phyloP scores from a whole-genome alignment of 768 basidiomycete species.

The Pleurotus giganteus region DNA sequence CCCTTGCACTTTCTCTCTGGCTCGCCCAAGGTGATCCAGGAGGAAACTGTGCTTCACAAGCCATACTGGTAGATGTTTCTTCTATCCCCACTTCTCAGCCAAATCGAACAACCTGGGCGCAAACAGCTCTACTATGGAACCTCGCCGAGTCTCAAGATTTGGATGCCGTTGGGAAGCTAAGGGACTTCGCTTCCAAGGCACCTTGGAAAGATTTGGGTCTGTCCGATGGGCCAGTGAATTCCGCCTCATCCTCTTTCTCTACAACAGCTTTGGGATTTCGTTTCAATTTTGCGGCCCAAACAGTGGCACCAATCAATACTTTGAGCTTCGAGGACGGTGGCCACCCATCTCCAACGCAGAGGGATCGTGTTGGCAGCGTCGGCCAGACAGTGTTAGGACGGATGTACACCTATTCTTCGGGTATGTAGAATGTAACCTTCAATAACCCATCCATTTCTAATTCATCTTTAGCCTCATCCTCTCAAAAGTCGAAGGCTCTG shows the following conservation, averaged over 20 bases:
- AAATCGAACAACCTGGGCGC: conserved; percentile 57
- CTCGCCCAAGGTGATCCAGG: conserved; percentile 42
- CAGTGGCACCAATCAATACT: conserved; percentile 35
- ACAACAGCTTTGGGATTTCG: conserved; percentile 47
- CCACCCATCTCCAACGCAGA: conserved; percentile 44
- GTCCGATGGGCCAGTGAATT: conserved; percentile 39
- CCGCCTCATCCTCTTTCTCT: conserved; percentile 31
- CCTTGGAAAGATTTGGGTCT: conserved; percentile 43
- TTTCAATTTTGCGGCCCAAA: conserved; percentile 61
- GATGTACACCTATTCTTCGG: conserved; percentile 59
- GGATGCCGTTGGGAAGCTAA: conserved; percentile 34
- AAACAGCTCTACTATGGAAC: conserved; percentile 60
- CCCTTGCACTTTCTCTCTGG: conserved; percentile 52
- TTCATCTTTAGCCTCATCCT: conserved; percentile 48
- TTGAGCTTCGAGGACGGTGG: conserved; percentile 46
- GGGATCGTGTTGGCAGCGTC: conserved; percentile 35
- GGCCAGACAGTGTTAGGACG: conserved; percentile 45
- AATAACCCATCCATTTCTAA: background rate
- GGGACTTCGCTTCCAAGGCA: conserved; percentile 43
- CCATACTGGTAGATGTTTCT: conserved; percentile 52
- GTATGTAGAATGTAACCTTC: conserved; percentile 31
- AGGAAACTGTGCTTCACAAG: conserved; percentile 51
- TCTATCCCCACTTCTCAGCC: conserved; percentile 36
- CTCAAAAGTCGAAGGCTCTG: conserved; percentile 47
- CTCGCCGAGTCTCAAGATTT: conserved; percentile 49